Evolutionary conservation across 2,329 filamentous ascomycete species (phyloP).

Genomic region (Fusarium sp.): DNA sequence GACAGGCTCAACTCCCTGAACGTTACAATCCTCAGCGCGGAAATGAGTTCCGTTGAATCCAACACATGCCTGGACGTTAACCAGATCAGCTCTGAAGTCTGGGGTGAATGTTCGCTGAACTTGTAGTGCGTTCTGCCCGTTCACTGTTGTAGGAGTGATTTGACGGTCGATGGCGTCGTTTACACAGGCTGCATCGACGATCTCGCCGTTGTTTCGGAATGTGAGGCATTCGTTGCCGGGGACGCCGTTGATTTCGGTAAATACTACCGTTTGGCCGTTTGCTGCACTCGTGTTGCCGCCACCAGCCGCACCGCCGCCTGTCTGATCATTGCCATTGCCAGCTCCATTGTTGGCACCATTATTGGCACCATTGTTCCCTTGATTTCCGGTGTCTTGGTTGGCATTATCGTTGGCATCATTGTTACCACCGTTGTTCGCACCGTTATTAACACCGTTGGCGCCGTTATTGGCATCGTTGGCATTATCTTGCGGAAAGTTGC

Average conservation of each 20-base stretch:
- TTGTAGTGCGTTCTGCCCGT: constrained; percentile 23
- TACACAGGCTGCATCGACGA: constrained; percentile 39
- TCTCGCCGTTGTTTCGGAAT: constrained; percentile 40
- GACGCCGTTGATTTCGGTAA: constrained; percentile 31
- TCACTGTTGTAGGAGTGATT: constrained; percentile 26
- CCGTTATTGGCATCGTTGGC: neutral
- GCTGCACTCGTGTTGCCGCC: constrained; percentile 1
- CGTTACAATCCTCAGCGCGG: constrained; percentile 34
- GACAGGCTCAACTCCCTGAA: constrained; percentile 21
- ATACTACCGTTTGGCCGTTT: constrained; percentile 32
- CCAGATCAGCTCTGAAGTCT: constrained; percentile 34
- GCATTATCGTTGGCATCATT: neutral
- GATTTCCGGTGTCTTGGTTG: neutral
- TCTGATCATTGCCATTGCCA: neutral
- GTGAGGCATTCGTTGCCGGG: constrained; percentile 39
- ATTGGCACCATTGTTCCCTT: neutral
- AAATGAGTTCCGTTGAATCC: constrained; percentile 40
- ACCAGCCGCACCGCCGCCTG: neutral
- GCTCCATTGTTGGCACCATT: neutral
- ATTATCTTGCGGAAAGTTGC: neutral
- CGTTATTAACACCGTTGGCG: no score
- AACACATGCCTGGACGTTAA: constrained; percentile 31
- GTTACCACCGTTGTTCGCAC: neutral
- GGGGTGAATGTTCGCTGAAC: constrained; percentile 39
- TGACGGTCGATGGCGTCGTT: constrained; percentile 33